Percentiles rank a stretch among this genome's conserved stretches.
phyloP scores from a whole-genome alignment of 164 flowering plant species.

The Stephania yunnanensis region DNA sequence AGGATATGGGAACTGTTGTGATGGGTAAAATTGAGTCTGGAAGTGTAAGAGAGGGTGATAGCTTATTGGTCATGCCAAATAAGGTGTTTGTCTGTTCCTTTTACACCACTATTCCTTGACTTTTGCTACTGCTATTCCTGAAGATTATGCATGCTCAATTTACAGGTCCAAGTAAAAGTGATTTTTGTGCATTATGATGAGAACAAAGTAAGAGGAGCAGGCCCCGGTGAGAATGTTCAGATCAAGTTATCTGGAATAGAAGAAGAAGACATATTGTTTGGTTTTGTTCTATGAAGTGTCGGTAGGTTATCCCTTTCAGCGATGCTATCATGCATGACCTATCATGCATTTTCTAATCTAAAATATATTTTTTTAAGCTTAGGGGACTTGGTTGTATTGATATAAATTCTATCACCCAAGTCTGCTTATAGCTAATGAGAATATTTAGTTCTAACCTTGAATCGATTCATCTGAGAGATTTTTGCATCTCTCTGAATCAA shows the following conservation, averaged over 20 bases:
- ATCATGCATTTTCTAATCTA: too few species aligned
- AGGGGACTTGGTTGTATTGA: too few species aligned
- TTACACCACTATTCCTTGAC: background rate
- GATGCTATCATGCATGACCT: background rate
- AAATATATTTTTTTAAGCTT: too few species aligned
- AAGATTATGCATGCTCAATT: constrained; percentile 3
- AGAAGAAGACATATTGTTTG: constrained; percentile 81
- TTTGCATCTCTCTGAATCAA: too few species aligned
- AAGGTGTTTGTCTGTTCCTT: constrained; percentile 42
- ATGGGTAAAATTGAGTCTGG: constrained; percentile 99
- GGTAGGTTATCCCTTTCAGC: constrained; percentile 35
- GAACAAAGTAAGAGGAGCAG: constrained; percentile 59
- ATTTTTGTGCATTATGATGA: constrained; percentile 69
- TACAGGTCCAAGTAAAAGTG: constrained; percentile 83
- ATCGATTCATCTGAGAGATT: too few species aligned
- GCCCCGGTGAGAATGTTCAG: constrained; percentile 91
- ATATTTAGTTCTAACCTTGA: too few species aligned
- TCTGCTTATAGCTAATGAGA: too few species aligned
- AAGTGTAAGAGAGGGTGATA: constrained; percentile 77
- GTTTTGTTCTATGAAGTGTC: constrained; percentile 74
- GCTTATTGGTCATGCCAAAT: constrained; percentile 82
- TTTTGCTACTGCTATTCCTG: background rate
- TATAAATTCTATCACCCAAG: too few species aligned
- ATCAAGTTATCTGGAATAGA: constrained; percentile 79
- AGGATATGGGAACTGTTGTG: constrained; percentile 98